Percentiles rank a stretch among this genome's conserved stretches.
Evolutionary conservation across 345 rosid species (phyloP).

Genomic region (Rhizophora apiculata): DNA sequence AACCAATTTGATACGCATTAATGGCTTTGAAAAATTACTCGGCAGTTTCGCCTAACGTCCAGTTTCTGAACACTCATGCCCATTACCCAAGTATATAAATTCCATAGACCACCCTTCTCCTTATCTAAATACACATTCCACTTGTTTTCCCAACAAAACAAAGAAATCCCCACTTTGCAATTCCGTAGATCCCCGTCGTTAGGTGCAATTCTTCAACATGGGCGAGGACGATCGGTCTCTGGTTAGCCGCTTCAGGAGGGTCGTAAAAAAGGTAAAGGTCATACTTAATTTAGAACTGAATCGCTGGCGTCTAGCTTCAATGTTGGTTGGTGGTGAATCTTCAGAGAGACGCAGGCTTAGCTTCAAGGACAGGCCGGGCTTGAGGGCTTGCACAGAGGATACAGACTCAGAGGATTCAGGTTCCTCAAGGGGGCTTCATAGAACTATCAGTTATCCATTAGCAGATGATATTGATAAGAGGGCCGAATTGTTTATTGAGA

Average conservation of each 20-base stretch:
- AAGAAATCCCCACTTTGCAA: background rate
- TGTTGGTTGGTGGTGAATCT: constrained; percentile 33
- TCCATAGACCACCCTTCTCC: too few relatives aligned
- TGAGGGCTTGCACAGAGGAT: constrained; percentile 32
- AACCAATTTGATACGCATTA: too few relatives aligned
- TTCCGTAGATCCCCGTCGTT: background rate
- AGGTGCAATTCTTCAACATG: background rate
- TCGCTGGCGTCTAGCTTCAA: constrained; percentile 50
- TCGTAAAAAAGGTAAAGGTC: constrained; percentile 62
- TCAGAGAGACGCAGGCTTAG: constrained; percentile 39
- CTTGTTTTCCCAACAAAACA: too few relatives aligned
- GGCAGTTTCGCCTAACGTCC: too few relatives aligned
- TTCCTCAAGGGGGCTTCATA: constrained; percentile 23
- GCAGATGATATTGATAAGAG: constrained; percentile 37
- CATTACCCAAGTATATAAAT: too few relatives aligned
- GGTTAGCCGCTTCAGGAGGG: constrained; percentile 53
- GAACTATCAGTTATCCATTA: constrained; percentile 46
- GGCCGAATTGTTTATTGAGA: constrained; percentile 42
- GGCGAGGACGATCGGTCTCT: constrained; percentile 26
- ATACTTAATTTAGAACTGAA: constrained; percentile 43
- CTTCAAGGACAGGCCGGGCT: constrained; percentile 59
- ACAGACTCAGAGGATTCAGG: constrained; percentile 18
- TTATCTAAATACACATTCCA: too few relatives aligned
- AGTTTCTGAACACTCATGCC: too few relatives aligned
- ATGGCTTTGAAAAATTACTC: too few relatives aligned